Percentiles rank a stretch among this genome's conserved stretches.
These are phyloP conservation scores for Chloranthus sessilifolius DNA, from an alignment of 164 flowering plant species.

Conservation along the genomic window DNA sequence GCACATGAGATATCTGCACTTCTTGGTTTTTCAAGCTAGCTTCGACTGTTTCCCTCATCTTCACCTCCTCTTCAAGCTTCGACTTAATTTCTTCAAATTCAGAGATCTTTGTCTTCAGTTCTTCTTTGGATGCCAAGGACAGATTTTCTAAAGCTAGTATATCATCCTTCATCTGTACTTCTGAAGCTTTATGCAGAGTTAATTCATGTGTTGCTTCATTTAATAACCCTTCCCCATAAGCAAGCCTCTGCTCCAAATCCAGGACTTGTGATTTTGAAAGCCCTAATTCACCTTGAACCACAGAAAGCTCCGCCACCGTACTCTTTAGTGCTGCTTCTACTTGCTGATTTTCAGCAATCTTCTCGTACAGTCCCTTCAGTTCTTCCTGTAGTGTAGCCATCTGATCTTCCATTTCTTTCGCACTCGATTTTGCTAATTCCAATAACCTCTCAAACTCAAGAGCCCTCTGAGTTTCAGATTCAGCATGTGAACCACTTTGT, in stretches of 20 bases:
- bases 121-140: slow-evolving; percentile 39
- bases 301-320: slow-evolving; percentile 41
- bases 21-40: slow-evolving; percentile 30
- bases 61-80: slow-evolving; percentile 50
- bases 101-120: slow-evolving; percentile 48
- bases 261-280: slow-evolving; percentile 41
- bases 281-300: slow-evolving; percentile 49
- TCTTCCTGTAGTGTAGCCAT: slow-evolving; percentile 58
- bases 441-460: slow-evolving; percentile 66
- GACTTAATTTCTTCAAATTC: slow-evolving; percentile 50
- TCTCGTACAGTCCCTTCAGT: slow-evolving; percentile 54
- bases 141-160: slow-evolving; percentile 35
- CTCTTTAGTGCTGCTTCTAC: slow-evolving; percentile 56
- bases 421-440: slow-evolving; percentile 46
- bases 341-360: slow-evolving; percentile 57
- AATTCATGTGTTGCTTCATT: slow-evolving; percentile 50
- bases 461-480: slow-evolving; percentile 55
- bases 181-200: slow-evolving; percentile 48
- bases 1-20: slow-evolving; percentile 22
- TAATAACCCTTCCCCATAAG: slow-evolving; percentile 42
- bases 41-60: slow-evolving; percentile 34
- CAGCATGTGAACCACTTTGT: slow-evolving; percentile 57
- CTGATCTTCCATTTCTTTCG: slow-evolving; percentile 67
- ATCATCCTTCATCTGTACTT: slow-evolving; percentile 49
- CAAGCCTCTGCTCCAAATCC: slow-evolving; percentile 44